Base-by-base conservation (phyloP, 2,329 filamentous ascomycete species). In the Colletotrichum horii region DNA sequence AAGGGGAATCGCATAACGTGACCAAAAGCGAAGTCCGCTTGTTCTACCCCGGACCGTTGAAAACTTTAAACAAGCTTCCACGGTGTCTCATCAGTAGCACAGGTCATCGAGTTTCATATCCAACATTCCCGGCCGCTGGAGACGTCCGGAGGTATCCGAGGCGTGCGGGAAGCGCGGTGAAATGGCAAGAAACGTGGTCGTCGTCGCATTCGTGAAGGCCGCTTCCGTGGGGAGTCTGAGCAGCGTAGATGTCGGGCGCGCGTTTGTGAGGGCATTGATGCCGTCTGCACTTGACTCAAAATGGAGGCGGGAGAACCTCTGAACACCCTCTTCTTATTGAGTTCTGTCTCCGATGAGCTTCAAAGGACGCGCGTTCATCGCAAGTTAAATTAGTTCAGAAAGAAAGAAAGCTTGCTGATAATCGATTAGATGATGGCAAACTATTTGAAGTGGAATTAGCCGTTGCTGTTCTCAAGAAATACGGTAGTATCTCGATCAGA, bases 31-130 rank as follows among this genome's bases (percentile, higher is more conserved):
- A 52, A 22, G 43, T 52, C n/a, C 43, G 43, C 43, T 52, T 1
- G n/a, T 14, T 1, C 43, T 52, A 52, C 43, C 43, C 43, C 43
- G 43, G 43, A 1, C 43, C 11, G 11, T 52, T 52, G 43, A 52
- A 52, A 52, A 52, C 43, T 52, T 8, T 52, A 52, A 52, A 14
- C 43, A 52, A 52, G n/a, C 43, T 52, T 52, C 43, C 43, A 52
- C 11, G 1, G 11, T 1, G n/a, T 52, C 43, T 52, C 43, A 52
- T 52, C 8, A 52, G 43, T n/a, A 52, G 43, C 43, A 52, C 43
- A 22, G 43, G 43, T 52, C 43, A 52, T 4, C 43, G 0, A 52
- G 43, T 52, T 22, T 52, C 43, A 48, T 22, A 3, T 4, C 43
- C 43, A 3, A 14, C 1, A 48, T 22, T 48, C 43, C 43, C 6